A percentile compares a stretch with the other conserved stretches of the same genome.
Evolutionary conservation across 805 yeast genomes (phyloP).

Genomic region (Candida sanyiensis): DNA sequence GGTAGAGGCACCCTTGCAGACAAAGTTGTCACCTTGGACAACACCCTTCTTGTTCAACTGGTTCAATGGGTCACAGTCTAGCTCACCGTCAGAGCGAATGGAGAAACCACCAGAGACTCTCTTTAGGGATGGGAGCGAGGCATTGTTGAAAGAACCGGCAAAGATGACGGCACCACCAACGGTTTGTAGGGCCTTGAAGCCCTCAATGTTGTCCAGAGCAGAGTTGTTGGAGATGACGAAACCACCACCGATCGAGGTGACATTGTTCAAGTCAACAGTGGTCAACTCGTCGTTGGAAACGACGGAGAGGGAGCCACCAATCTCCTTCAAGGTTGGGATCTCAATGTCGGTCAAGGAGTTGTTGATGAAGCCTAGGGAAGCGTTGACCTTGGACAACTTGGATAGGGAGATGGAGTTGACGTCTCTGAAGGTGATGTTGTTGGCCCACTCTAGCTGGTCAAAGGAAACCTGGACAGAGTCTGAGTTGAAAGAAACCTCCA

Average conservation of each 20-base stretch:
- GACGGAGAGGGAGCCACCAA: constrained; percentile 81
- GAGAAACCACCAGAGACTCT: constrained; percentile 91
- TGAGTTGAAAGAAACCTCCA: constrained; percentile 84
- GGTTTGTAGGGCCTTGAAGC: constrained; percentile 66
- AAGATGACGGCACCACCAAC: constrained; percentile 87
- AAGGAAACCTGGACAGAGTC: constrained; percentile 64
- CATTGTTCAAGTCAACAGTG: constrained; percentile 59
- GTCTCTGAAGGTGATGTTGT: constrained; percentile 80
- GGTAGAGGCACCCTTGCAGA: constrained; percentile 59
- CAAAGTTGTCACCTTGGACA: constrained; percentile 86
- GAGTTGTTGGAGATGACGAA: constrained; percentile 85
- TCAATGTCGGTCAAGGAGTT: constrained; percentile 56
- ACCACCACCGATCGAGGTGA: constrained; percentile 86
- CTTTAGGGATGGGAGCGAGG: constrained; percentile 65
- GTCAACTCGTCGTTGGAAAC: constrained; percentile 68
- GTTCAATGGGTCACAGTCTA: constrained; percentile 77
- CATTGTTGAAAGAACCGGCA: constrained; percentile 74
- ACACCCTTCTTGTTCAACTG: constrained; percentile 68
- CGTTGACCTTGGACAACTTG: constrained; percentile 65
- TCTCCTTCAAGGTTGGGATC: constrained; percentile 46
- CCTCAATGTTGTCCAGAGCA: constrained; percentile 54
- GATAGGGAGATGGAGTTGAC: constrained; percentile 68
- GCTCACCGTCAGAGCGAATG: constrained; percentile 69
- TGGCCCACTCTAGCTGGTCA: constrained; percentile 73
- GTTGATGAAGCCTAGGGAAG: constrained; percentile 75